Evolutionary conservation across 2,329 filamentous ascomycete species (phyloP), one percentile per base, ranked within the genome.

Genomic region (Hirsutella rhossiliensis): DNA sequence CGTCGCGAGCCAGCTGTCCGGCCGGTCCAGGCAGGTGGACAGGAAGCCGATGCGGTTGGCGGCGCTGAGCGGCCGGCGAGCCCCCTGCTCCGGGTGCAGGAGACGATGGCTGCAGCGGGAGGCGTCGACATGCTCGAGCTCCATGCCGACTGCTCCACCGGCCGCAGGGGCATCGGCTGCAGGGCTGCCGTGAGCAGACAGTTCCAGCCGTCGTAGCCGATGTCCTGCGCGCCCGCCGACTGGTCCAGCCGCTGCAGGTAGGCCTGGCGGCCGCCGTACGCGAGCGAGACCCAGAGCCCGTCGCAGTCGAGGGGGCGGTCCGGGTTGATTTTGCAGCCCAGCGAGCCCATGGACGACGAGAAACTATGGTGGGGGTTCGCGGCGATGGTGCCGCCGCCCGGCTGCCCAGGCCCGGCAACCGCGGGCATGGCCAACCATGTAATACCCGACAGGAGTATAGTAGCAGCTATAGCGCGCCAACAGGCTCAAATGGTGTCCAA

Each of bases 161-260:
- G 62, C 56, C 3, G 57, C 60, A 23, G 73, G 72, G 39, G 66
- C 57, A 13, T 65, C 56, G 2, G 61, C 62, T 4, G 75, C 75
- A 3, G 64, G 62, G 43, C 67, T 45, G 44, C 71, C 0, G 67
- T 72, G 41, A 61, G 53, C n/a, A 80, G 71, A 50, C 75, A 76
- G 61, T 77, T 78, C 73, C 74, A 80, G 19, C 76, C 75, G 52
- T 79, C 75, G 63, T 78, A 80, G 54, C 64, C 69, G 55, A 80
- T 65, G 56, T 80, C 76, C 59, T 77, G 57, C 28, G 75, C 75
- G 45, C 74, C 75, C 44, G 66, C 63, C 0, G 75, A 79, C 48
- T 68, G 63, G 60, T 80, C 76, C 52, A 80, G 61, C 54, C 71
- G 72, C 36, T 80, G 67, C 40, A 87, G 75, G 48, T 77, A 68